A percentile compares a stretch with the other conserved stretches of the same genome.
phyloP scores from a whole-genome alignment of 164 flowering plant genomes.

The Kingdonia uniflora region DNA sequence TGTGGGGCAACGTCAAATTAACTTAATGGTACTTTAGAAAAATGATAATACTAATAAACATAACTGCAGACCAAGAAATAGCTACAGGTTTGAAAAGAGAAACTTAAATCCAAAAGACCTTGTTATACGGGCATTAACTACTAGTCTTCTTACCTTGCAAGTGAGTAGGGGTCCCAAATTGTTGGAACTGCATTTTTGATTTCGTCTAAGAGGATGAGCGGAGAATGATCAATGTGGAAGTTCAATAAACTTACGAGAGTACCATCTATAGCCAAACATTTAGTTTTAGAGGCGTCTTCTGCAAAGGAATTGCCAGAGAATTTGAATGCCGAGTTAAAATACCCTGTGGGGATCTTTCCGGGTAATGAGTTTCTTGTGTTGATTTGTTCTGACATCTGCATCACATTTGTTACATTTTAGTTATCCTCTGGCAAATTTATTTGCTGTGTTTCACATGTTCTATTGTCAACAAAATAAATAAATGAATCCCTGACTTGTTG shows the following conservation, averaged over 20 bases:
- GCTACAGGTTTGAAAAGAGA: too few relatives aligned
- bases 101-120: too few relatives aligned
- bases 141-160: slow-evolving; percentile 46
- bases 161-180: slow-evolving; percentile 59
- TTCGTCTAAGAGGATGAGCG: slow-evolving; percentile 44
- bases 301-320: slow-evolving; percentile 71
- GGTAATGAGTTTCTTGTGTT: slow-evolving; percentile 40
- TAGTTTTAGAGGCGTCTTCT: slow-evolving; percentile 47
- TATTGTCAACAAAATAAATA: too few relatives aligned
- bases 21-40: too few relatives aligned
- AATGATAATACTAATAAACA: too few relatives aligned
- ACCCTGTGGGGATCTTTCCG: slow-evolving; percentile 74
- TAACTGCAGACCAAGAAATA: too few relatives aligned
- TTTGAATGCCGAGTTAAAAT: slow-evolving; percentile 63
- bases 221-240: slow-evolving; percentile 46
- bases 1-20: too few relatives aligned
- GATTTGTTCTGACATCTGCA: slow-evolving; percentile 72
- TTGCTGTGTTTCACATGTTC: too few relatives aligned
- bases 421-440: too few relatives aligned
- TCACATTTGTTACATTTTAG: not conserved
- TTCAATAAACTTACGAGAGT: slow-evolving; percentile 43
- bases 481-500: too few relatives aligned
- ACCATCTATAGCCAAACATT: slow-evolving; percentile 58
- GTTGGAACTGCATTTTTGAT: slow-evolving; percentile 68
- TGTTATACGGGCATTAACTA: too few relatives aligned